Base-by-base conservation (phyloP, 352 stramenopile genomes). In the Phytophthora capsici region DNA sequence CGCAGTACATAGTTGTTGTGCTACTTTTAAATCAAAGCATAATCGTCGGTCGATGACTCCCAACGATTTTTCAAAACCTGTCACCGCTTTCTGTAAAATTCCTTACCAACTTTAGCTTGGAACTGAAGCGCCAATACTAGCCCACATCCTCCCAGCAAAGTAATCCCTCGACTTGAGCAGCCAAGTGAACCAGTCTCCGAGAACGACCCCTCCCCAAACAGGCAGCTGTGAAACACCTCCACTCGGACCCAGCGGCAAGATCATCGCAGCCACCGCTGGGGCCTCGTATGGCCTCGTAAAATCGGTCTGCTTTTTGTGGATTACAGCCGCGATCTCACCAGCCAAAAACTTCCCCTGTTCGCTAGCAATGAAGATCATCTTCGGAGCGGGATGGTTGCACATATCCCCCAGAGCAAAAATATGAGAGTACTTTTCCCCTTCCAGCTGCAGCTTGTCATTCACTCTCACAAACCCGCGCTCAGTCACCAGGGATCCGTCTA, bases 391-490 rank as follows among this genome's bases (percentile, higher is more conserved):
- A 30, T 90, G 78, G 57, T 80, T 76, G 66, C 72, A 88, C 30
- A 76, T 66, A 37, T 93, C 80, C 22, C 80, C 80, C 7, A 90
- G 8, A 4, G 71, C 80, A 36, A 89, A 89, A 37, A 91, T 67
- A 45, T 90, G 60, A 1, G 45, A n/a, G 48, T 82, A 86, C 49
- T 73, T 70, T 0, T 58, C 38, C 43, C 73, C 62, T 26, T 86
- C 72, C 19, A 91, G 26, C 63, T 93, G 78, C 41, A 90, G 60
- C 5, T 57, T 12, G 12, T 41, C 59, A 25, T 87, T 90, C 25
- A 90, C 82, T 10, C 75, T 77, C 38, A 91, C 61, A 49, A 51
- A 56, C 12, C 77, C 82, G 20, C 58, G 43, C 0, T 77, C 69
- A 1, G 60, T 73, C 19, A 90, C 52, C 1, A 90, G 38, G 3